These are phyloP conservation scores for Wilhelminamyces savonicus DNA, from an alignment of 805 yeast genomes.

Conservation along the genomic window DNA sequence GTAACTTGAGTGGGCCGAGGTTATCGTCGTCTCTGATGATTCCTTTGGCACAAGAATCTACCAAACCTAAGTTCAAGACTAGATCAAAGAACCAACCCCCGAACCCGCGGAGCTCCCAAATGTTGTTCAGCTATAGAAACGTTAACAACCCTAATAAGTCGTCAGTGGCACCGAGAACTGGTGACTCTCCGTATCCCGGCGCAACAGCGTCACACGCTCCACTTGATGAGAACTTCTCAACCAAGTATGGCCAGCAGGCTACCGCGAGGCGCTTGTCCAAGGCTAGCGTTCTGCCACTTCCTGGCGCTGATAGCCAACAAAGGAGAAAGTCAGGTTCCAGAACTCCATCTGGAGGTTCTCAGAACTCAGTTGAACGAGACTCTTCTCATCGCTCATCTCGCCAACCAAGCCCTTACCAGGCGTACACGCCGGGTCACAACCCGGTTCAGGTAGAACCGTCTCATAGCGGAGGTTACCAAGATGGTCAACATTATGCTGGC, in stretches of 20 bases:
- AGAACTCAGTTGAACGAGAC: background rate
- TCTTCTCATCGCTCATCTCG: background rate
- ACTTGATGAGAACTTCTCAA: constrained; percentile 6
- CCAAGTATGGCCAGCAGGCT: constrained; percentile 7
- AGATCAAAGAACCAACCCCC: constrained; percentile 2
- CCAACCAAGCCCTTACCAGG: no score
- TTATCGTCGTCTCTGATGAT: constrained; percentile 1
- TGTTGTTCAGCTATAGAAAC: constrained; percentile 29
- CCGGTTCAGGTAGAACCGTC: no score
- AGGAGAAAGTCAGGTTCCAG: background rate
- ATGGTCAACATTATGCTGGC: no score
- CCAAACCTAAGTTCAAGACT: background rate
- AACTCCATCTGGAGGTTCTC: background rate
- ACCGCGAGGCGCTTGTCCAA: constrained; percentile 3
- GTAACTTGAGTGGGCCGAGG: constrained; percentile 7
- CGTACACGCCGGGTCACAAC: no score
- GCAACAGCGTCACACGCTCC: constrained; percentile 7
- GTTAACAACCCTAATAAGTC: constrained; percentile 9
- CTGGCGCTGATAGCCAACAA: no score
- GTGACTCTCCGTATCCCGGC: constrained; percentile 18
- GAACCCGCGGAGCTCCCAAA: constrained; percentile 25
- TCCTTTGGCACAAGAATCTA: background rate
- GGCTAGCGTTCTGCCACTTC: no score
- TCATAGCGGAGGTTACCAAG: no score
- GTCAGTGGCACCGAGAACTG: background rate